These are phyloP conservation scores for Amesomyces nigricolor DNA, from an alignment of 2,329 filamentous ascomycete genomes.

Conservation along the genomic window DNA sequence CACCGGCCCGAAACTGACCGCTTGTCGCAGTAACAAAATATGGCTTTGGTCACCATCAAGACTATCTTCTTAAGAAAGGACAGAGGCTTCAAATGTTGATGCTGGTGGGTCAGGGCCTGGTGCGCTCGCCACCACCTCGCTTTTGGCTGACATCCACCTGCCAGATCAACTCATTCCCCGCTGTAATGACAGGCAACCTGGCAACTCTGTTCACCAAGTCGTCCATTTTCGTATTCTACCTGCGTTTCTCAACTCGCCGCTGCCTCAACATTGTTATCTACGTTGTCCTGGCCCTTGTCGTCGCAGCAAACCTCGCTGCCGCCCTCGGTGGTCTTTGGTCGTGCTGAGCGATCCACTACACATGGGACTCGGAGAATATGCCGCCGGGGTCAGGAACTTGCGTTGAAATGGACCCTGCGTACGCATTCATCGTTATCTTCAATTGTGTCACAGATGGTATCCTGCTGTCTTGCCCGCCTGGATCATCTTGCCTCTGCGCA, in stretches of 20 bases:
- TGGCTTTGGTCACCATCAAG: no score
- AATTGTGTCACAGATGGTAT: constrained; percentile 17
- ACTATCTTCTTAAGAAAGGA: no score
- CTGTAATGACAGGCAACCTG: constrained; percentile 11
- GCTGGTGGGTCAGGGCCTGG: no score
- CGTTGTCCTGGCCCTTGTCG: constrained; percentile 10
- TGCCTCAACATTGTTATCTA: constrained; percentile 14
- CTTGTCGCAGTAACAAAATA: no score
- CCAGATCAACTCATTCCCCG: constrained; percentile 14
- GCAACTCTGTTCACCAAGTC: constrained; percentile 18
- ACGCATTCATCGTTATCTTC: constrained; percentile 8
- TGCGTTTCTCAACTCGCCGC: constrained; percentile 20
- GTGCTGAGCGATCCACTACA: constrained; percentile 15
- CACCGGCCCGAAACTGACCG: no score
- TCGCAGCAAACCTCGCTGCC: constrained; percentile 10
- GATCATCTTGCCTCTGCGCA: constrained; percentile 16
- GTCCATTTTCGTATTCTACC: constrained; percentile 21
- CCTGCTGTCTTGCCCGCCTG: constrained; percentile 19
- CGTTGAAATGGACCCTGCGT: constrained; percentile 12
- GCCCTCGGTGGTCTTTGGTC: constrained; percentile 14
- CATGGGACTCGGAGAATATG: constrained; percentile 5
- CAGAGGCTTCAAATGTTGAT: no score
- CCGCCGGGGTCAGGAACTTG: constrained; percentile 1
- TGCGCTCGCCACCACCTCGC: no score
- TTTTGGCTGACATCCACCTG: not conserved